These are phyloP conservation scores for Xerocomus cyaneibrunnescens DNA, from an alignment of 1,284 basidiomycete genomes.

Conservation along the genomic window DNA sequence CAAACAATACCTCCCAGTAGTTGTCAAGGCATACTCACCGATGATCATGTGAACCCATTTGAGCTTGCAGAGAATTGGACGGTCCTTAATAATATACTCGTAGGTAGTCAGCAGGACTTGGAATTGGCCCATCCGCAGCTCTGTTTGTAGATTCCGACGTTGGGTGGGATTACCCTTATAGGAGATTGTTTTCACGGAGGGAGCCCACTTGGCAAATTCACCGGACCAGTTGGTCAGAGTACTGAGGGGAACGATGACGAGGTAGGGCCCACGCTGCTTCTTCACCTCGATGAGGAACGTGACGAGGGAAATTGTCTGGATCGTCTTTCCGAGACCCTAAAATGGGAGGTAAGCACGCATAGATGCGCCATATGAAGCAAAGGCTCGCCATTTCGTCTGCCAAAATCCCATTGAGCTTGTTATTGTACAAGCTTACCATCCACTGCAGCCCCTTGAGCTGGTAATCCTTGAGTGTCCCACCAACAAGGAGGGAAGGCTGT, in stretches of 20 bases:
- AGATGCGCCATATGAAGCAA: not conserved
- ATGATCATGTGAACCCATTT: conserved; percentile 99
- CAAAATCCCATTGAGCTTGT: conserved; percentile 94
- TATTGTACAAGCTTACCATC: conserved; percentile 99
- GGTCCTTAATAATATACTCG: conserved; percentile 99
- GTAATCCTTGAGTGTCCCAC: conserved; percentile 90
- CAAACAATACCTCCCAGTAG: not conserved
- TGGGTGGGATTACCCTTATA: conserved; percentile 94
- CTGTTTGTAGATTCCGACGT: conserved; percentile 71
- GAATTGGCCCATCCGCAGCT: conserved; percentile 81
- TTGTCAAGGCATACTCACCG: conserved; percentile 45
- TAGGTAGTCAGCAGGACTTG: conserved; percentile 97
- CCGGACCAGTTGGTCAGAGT: conserved; percentile 99
- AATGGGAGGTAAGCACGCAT: conserved; percentile 13
- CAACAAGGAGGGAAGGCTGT: conserved; percentile 83
- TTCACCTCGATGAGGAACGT: conserved; percentile 95
- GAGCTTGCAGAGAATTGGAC: conserved; percentile 85
- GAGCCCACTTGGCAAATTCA: conserved; percentile 98
- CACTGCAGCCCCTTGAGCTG: conserved; percentile 93
- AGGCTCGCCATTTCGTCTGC: conserved; percentile 94
- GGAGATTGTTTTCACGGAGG: conserved; percentile 78
- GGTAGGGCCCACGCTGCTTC: conserved; percentile 90
- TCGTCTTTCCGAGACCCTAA: conserved; percentile 94
- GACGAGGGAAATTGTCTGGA: conserved; percentile 95
- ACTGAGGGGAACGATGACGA: conserved; percentile 97